Base-by-base conservation (phyloP, 257 asterid species). In the Plantago ovata region DNA sequence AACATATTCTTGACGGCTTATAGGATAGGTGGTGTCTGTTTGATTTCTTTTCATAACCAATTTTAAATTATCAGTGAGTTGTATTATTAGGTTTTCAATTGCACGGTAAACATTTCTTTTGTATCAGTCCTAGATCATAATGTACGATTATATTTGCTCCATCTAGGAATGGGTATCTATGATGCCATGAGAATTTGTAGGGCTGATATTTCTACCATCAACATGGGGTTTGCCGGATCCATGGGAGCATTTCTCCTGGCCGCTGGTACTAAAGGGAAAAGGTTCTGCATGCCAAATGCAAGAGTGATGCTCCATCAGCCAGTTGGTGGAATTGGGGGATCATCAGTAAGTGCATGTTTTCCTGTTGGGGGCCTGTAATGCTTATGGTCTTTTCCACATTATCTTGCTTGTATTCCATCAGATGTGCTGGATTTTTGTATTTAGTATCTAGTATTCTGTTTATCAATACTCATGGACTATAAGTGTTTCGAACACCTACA, bases 251-350 rank as follows among this genome's bases (percentile, higher is more conserved):
- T 93, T 72, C 83, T 93, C 52, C 89, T 93, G 20, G 94, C 97
- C 16, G 56, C 95, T 67, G 99, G 99, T 58, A 70, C 69, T 61
- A 93, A 84, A 76, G 97, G 99, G 64, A 93, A 89, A 77, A 81
- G 99, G 75, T 86, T 72, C 65, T 89, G 97, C 82, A 89, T 93
- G 99, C 97, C 99, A 14, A 93, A 93, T 75, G 82, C 91, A 2
- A 84, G 95, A 76, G 97, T 93, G 64, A 89, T 93, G 99, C 86
- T 93, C 75, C 99, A 84, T 73, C 94, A 82, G 77, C 99, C 99
- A 36, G 87, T 79, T 70, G 97, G 95, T 70, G 69, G 84, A 61
- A 66, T 86, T 38, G 92, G 96, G 18, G 97, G 97, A 46, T 75
- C 5, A 24, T 5, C 68, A 57, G 94, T 82, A 78, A 71, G 82